phyloP scores from a whole-genome alignment of 2,329 filamentous ascomycete species.

The Aureobasidium uvarum region DNA sequence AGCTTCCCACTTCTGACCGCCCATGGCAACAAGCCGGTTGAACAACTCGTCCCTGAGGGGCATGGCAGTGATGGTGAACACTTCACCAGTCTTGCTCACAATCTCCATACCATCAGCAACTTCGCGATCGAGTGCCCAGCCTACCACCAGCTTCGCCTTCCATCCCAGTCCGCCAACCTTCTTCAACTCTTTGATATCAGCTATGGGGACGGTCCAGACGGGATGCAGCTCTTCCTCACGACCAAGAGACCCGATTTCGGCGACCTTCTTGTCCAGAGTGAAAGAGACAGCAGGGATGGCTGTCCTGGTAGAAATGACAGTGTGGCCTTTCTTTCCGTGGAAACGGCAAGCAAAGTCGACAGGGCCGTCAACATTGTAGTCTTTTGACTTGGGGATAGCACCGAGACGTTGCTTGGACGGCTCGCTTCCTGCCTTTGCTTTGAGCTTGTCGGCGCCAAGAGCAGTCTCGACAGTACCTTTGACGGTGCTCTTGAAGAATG shows the following conservation, averaged over 20 bases:
- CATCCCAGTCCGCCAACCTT: conserved; percentile 80
- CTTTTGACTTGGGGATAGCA: conserved; percentile 57
- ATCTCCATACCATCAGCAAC: conserved; percentile 74
- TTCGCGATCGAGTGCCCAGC: conserved; percentile 71
- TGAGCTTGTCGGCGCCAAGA: conserved; percentile 67
- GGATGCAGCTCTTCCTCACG: conserved; percentile 55
- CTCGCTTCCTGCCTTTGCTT: conserved; percentile 60
- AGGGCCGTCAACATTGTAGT: conserved; percentile 58
- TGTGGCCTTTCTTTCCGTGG: conserved; percentile 68
- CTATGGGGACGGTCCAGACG: conserved; percentile 67
- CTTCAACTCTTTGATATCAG: conserved; percentile 69
- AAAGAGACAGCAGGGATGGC: conserved; percentile 69
- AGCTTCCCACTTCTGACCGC: conserved; percentile 78
- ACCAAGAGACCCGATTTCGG: conserved; percentile 41
- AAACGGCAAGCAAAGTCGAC: conserved; percentile 73
- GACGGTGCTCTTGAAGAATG: conserved; percentile 66
- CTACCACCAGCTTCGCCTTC: conserved; percentile 80
- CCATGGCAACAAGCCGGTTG: conserved; percentile 73
- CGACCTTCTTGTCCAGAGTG: conserved; percentile 53
- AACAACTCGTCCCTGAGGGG: conserved; percentile 73
- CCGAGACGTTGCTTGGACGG: conserved; percentile 70
- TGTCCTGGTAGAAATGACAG: conserved; percentile 66
- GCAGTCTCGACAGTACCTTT: conserved; percentile 71
- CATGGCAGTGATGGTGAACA: conserved; percentile 67
- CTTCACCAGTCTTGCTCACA: conserved; percentile 55